Conservation (phyloP, 768 basidiomycete genomes). For the Royoungia palumana region DNA sequence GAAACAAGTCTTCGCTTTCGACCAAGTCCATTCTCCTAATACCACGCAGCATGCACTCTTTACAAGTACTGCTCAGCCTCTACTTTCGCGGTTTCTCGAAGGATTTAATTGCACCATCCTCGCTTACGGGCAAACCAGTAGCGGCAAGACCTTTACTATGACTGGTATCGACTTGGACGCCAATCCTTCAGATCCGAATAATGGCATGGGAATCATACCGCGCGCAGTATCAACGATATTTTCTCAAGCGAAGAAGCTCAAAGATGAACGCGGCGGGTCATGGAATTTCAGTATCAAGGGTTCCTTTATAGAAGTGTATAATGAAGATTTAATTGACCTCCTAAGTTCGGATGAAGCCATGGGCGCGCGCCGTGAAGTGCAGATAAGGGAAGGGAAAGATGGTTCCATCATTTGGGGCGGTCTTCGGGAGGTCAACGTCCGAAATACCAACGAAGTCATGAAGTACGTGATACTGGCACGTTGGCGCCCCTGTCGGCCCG, state of each 20-base stretch:
- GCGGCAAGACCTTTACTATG: constrained; percentile 74
- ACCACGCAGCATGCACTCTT: constrained; percentile 86
- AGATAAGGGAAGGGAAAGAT: constrained; percentile 96
- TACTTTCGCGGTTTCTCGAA: constrained; percentile 83
- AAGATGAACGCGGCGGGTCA: constrained; percentile 66
- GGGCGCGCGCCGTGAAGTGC: constrained; percentile 77
- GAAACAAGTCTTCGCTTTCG: constrained; percentile 87
- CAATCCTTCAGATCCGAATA: constrained; percentile 77
- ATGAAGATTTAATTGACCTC: constrained; percentile 97
- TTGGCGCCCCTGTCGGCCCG: constrained; percentile 9
- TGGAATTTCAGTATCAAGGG: constrained; percentile 84
- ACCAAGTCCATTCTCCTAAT: constrained; percentile 87
- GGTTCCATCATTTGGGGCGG: constrained; percentile 98
- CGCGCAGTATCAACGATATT: constrained; percentile 91
- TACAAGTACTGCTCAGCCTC: constrained; percentile 77
- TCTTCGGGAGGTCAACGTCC: constrained; percentile 87
- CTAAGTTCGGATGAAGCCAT: constrained; percentile 68
- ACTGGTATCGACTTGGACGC: constrained; percentile 90
- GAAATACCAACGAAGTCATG: constrained; percentile 87
- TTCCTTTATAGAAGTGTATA: constrained; percentile 97
- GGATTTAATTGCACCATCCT: constrained; percentile 89
- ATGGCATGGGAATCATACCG: constrained; percentile 93
- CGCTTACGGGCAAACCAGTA: constrained; percentile 34
- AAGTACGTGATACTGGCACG: constrained; percentile 48
- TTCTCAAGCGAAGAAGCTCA: constrained; percentile 67